Conservation (phyloP, 208 protist genomes). For the Trypanosoma lewisi region DNA sequence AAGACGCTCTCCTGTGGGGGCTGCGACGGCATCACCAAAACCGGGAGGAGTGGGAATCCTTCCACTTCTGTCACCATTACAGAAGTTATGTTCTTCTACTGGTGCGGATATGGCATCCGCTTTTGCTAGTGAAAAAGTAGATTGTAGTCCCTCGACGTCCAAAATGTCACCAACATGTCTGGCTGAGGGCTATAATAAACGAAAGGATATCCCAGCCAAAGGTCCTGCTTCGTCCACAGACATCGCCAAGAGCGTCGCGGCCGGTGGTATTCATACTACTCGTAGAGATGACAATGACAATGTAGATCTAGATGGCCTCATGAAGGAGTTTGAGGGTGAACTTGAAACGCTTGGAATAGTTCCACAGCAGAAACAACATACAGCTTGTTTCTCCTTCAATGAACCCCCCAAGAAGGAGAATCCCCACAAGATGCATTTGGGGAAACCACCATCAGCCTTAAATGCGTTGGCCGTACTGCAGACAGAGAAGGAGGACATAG, state of each 20-base stretch:
- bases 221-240: not conserved
- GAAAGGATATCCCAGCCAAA: not conserved
- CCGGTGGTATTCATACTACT: not conserved
- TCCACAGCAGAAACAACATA: slow-evolving; percentile 29
- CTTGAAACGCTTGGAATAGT: slow-evolving; percentile 48
- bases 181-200: not conserved
- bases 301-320: slow-evolving; percentile 63
- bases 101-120: slow-evolving; percentile 8
- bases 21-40: slow-evolving; percentile 23
- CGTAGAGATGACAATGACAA: slow-evolving; percentile 19
- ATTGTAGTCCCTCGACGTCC: not conserved
- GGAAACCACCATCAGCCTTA: not conserved
- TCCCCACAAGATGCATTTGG: not conserved
- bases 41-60: not conserved
- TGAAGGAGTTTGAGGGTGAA: slow-evolving; percentile 75
- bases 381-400: not conserved
- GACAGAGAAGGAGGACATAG: slow-evolving; percentile 26
- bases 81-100: slow-evolving; percentile 10
- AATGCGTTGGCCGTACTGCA: not conserved
- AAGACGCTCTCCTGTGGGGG: slow-evolving; percentile 6
- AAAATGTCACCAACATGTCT: not conserved
- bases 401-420: not conserved
- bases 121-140: not conserved
- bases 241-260: not conserved
- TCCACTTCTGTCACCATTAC: slow-evolving; percentile 11